Evolutionary conservation across 768 basidiomycete species (phyloP).

Genomic region (Naganishia antarctica): DNA sequence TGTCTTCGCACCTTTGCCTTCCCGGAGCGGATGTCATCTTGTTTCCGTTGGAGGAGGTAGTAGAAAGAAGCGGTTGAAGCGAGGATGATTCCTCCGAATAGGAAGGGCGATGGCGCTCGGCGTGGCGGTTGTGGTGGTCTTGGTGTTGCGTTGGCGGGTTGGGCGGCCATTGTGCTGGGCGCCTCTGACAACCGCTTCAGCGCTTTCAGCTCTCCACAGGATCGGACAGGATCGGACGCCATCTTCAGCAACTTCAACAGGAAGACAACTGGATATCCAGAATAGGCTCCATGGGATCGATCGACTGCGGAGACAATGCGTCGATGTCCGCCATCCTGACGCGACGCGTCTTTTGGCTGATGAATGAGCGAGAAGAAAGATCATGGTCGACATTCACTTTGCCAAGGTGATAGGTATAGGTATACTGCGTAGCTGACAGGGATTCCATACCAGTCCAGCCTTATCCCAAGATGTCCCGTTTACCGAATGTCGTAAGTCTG

Average conservation of each 20-base stretch:
- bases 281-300: not conserved
- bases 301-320: not conserved
- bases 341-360: conserved; percentile 18
- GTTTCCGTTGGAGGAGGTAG: conserved; percentile 14
- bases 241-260: no score
- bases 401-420: no score
- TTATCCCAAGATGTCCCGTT: conserved; percentile 4
- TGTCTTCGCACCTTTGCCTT: conserved; percentile 1
- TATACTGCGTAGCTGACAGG: not conserved
- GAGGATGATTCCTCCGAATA: conserved; percentile 5
- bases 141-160: conserved; percentile 1
- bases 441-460: not conserved
- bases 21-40: conserved; percentile 7
- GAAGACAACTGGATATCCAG: no score
- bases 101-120: conserved; percentile 2
- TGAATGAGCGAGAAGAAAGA: conserved; percentile 18
- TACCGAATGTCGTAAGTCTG: conserved; percentile 12
- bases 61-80: conserved; percentile 10
- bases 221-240: not conserved
- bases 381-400: conserved; percentile 1
- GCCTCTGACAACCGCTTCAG: no score
- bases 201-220: no score
- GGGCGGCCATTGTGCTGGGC: not conserved
- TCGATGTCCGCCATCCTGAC: not conserved
- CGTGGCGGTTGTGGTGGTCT: conserved; percentile 1